These are phyloP conservation scores for Coemansia sp. DNA, from an alignment of 192 early-diverging fungal species.

Conservation along the genomic window DNA sequence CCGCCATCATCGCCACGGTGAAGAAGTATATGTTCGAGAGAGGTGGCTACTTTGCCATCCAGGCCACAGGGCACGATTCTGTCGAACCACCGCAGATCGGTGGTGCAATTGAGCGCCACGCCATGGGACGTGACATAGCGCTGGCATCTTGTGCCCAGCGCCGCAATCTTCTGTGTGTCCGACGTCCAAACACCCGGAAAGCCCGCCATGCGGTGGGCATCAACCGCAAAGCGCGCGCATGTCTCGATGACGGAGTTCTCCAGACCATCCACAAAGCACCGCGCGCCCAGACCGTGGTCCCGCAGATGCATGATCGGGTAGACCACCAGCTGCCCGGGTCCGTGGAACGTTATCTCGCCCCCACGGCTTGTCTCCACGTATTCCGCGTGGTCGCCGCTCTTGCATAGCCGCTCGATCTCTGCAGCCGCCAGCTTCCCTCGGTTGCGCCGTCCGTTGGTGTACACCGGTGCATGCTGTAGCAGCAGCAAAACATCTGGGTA, in stretches of 20 bases:
- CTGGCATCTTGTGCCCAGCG: conserved; percentile 88
- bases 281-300: conserved; percentile 66
- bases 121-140: conserved; percentile 90
- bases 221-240: conserved; percentile 65
- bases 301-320: conserved; percentile 88
- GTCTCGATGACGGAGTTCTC: conserved; percentile 77
- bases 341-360: conserved; percentile 96
- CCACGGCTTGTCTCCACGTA: conserved; percentile 73
- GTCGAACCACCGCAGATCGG: conserved; percentile 83
- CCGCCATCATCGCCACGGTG: not conserved
- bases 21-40: conserved; percentile 48
- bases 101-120: conserved; percentile 91
- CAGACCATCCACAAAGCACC: conserved; percentile 76
- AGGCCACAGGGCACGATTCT: conserved; percentile 92
- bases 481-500: conserved; percentile 61
- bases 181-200: conserved; percentile 94
- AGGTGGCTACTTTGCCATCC: conserved; percentile 74
- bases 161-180: conserved; percentile 84
- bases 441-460: conserved; percentile 86
- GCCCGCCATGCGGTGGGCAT: conserved; percentile 60
- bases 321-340: conserved; percentile 93
- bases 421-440: conserved; percentile 55
- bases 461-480: conserved; percentile 87
- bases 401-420: conserved; percentile 56
- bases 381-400: conserved; percentile 21